Conservation (phyloP, 352 stramenopile genomes). For the Phytophthora citrophthora region DNA sequence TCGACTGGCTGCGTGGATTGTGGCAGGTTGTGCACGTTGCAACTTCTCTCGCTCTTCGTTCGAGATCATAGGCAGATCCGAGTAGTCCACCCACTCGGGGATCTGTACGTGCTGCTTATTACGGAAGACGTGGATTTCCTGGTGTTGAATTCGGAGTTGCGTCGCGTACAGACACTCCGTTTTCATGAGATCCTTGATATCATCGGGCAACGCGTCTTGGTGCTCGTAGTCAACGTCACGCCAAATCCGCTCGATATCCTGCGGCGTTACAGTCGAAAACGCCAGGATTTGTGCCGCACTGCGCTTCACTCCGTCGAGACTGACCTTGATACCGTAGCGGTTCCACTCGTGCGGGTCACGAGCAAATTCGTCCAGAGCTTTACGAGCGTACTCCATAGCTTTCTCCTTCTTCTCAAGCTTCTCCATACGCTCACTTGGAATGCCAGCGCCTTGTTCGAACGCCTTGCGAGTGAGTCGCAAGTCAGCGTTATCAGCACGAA, state of each 20-base stretch:
- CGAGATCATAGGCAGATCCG: conserved; percentile 93
- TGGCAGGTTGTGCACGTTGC: conserved; percentile 79
- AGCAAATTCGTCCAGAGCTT: conserved; percentile 62
- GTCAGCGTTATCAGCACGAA: conserved; percentile 97
- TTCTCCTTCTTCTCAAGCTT: conserved; percentile 89
- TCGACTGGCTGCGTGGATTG: conserved; percentile 95
- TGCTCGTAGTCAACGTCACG: conserved; percentile 49
- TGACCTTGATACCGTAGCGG: conserved; percentile 78
- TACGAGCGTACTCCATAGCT: conserved; percentile 60
- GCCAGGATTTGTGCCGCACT: conserved; percentile 77
- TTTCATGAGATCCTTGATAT: conserved; percentile 67
- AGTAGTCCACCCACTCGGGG: conserved; percentile 94
- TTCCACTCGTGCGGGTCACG: conserved; percentile 86
- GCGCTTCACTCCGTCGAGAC: conserved; percentile 80
- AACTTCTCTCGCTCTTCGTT: conserved; percentile 97
- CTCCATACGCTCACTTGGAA: conserved; percentile 74
- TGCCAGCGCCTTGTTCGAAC: conserved; percentile 78
- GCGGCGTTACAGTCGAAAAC: conserved; percentile 64
- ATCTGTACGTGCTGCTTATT: conserved; percentile 94
- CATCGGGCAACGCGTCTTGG: conserved; percentile 52
- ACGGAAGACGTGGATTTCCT: conserved; percentile 97
- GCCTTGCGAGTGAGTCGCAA: conserved; percentile 95
- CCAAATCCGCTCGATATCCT: conserved; percentile 73
- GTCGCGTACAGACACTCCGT: conserved; percentile 93
- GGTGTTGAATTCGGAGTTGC: conserved; percentile 93